Evolutionary conservation across 495 filamentous ascomycete genomes (phyloP).

Genomic region (Daldinia vernicosa): DNA sequence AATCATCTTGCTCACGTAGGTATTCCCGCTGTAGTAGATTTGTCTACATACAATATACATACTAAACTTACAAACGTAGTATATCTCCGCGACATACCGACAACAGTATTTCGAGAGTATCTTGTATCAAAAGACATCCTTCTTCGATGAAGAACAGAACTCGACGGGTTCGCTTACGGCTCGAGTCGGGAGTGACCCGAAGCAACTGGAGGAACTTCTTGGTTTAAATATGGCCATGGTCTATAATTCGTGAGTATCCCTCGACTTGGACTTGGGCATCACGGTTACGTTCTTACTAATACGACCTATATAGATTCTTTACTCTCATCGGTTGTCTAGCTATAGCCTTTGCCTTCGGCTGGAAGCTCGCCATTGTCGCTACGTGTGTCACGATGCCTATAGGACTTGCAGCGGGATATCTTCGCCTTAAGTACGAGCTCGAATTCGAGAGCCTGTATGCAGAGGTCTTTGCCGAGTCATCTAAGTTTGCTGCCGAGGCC

Average conservation of each 20-base stretch:
- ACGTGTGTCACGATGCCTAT: constrained; percentile 61
- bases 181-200: constrained; percentile 66
- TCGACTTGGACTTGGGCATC: no score
- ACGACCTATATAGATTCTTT: constrained; percentile 46
- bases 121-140: constrained; percentile 65
- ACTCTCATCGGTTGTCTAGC: constrained; percentile 57
- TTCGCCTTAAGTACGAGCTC: constrained; percentile 63
- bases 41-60: constrained; percentile 13
- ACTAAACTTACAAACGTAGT: constrained; percentile 37
- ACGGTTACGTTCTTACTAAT: not conserved
- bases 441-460: constrained; percentile 65
- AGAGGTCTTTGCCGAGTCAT: constrained; percentile 65
- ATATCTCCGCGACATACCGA: constrained; percentile 60
- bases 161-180: constrained; percentile 69
- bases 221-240: constrained; percentile 64
- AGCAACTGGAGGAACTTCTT: constrained; percentile 69
- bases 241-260: constrained; percentile 50
- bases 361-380: constrained; percentile 65
- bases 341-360: constrained; percentile 65
- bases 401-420: constrained; percentile 58
- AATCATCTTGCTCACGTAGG: constrained; percentile 50
- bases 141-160: constrained; percentile 71
- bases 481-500: constrained; percentile 68
- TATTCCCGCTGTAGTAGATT: not conserved
- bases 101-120: constrained; percentile 67